phyloP scores from a whole-genome alignment of 2,329 filamentous ascomycete genomes.

The Aspergillus transmontanensis region DNA sequence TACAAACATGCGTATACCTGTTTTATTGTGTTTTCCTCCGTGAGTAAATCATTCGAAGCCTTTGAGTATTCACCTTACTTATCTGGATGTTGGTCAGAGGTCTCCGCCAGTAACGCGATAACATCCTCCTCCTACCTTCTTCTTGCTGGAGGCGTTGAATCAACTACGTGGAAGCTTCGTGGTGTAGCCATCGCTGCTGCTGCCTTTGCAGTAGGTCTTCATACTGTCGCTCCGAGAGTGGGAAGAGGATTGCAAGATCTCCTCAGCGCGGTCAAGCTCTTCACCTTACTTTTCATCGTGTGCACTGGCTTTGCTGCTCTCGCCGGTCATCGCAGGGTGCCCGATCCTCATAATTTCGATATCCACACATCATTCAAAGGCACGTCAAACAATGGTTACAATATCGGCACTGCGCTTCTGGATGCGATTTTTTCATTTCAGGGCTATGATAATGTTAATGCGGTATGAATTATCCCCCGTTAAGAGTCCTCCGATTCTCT shows the following conservation, averaged over 20 bases:
- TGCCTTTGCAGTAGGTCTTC: slow-evolving; percentile 43
- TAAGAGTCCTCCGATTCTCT: background rate
- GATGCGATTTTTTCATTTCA: slow-evolving; percentile 45
- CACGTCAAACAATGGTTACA: slow-evolving; percentile 23
- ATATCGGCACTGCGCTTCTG: slow-evolving; percentile 35
- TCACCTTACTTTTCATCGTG: slow-evolving; percentile 48
- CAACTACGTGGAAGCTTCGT: slow-evolving; percentile 29
- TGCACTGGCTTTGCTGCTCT: slow-evolving; percentile 45
- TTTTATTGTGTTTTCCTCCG: slow-evolving; percentile 48
- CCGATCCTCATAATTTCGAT: slow-evolving; percentile 46
- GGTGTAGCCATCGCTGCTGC: slow-evolving; percentile 31
- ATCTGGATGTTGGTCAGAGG: background rate
- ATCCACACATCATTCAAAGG: slow-evolving; percentile 24
- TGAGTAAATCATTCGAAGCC: background rate
- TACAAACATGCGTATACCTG: slow-evolving; percentile 53
- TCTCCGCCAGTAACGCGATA: slow-evolving; percentile 29
- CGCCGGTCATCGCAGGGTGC: slow-evolving; percentile 38
- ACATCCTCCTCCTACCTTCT: slow-evolving; percentile 28
- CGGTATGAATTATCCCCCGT: slow-evolving; percentile 10
- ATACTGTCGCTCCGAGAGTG: slow-evolving; percentile 41
- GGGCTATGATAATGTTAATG: slow-evolving; percentile 38
- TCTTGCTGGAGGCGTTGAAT: slow-evolving; percentile 22
- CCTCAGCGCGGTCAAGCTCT: slow-evolving; percentile 49
- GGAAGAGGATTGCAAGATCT: slow-evolving; percentile 49
- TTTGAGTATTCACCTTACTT: background rate